These are phyloP conservation scores for Phaeosphaeriaceae sp. DNA, from an alignment of 2,329 filamentous ascomycete species.

Conservation along the genomic window DNA sequence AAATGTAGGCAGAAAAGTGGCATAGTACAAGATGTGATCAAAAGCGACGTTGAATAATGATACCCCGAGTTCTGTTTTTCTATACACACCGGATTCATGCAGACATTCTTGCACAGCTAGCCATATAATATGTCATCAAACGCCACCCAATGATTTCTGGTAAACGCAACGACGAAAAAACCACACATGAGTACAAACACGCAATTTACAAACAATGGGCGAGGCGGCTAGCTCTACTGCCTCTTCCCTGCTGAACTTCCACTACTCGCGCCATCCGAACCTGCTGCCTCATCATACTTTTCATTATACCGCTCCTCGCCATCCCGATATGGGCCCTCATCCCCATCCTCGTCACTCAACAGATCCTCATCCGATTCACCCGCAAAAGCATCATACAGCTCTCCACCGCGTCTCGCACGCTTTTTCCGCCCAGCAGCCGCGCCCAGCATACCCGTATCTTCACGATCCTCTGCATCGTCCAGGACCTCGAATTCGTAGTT, in stretches of 20 bases:
- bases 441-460: conserved; percentile 58
- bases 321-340: conserved; percentile 47
- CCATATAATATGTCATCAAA: conserved; percentile 7
- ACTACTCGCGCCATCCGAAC: conserved; percentile 32
- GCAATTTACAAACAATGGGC: neutral
- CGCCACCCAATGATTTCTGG: conserved; percentile 26
- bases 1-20: conserved; percentile 92
- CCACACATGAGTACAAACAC: conserved; percentile 5
- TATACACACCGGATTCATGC: neutral
- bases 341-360: conserved; percentile 53
- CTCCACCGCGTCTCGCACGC: conserved; percentile 72
- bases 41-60: conserved; percentile 10
- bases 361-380: conserved; percentile 83
- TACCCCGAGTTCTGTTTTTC: conserved; percentile 13
- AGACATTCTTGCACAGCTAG: no score
- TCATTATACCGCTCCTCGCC: conserved; percentile 39
- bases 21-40: conserved; percentile 46
- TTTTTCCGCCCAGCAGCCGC: conserved; percentile 45
- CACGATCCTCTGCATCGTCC: conserved; percentile 74
- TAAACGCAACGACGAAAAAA: neutral
- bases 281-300: conserved; percentile 32
- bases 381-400: conserved; percentile 97
- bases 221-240: conserved; percentile 19
- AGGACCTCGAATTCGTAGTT: conserved; percentile 95
- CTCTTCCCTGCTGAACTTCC: conserved; percentile 35